These are phyloP conservation scores for Lactarius psammicola DNA, from an alignment of 768 basidiomycete species.

Conservation along the genomic window DNA sequence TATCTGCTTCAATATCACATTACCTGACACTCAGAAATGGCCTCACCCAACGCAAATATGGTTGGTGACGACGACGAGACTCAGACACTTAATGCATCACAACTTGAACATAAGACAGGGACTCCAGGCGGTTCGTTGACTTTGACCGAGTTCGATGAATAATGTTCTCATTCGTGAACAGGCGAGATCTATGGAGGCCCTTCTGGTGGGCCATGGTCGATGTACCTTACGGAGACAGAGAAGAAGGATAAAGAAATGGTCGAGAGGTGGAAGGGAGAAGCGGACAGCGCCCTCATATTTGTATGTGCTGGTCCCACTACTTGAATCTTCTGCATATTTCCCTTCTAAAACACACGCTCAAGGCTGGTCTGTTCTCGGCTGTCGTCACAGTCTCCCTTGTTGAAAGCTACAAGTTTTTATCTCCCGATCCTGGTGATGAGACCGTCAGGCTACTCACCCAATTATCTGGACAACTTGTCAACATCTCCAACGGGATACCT, in stretches of 20 bases:
- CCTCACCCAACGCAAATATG: neutral
- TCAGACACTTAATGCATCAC: neutral
- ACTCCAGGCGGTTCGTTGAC: neutral
- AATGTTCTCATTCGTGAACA: neutral
- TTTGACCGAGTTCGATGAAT: neutral
- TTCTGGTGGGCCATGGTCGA: constrained; percentile 1
- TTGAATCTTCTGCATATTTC: neutral
- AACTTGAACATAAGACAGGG: neutral
- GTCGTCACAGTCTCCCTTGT: constrained; percentile 10
- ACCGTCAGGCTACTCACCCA: neutral
- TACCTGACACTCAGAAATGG: neutral
- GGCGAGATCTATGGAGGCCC: neutral
- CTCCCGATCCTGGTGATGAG: constrained; percentile 5
- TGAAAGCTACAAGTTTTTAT: constrained; percentile 18
- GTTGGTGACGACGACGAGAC: neutral
- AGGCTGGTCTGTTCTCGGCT: constrained; percentile 26
- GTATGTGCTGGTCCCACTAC: constrained; percentile 4
- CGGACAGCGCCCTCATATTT: constrained; percentile 4
- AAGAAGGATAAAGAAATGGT: constrained; percentile 2
- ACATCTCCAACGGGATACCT: neutral
- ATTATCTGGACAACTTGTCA: neutral
- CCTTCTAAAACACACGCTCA: neutral
- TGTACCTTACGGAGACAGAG: constrained; percentile 9
- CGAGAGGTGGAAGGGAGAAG: neutral
- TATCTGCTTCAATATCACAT: neutral